Evolutionary conservation across 148 eudicot species (phyloP), one percentile per base, ranked within the genome.

Genomic region (Rhododendron griersonianum): DNA sequence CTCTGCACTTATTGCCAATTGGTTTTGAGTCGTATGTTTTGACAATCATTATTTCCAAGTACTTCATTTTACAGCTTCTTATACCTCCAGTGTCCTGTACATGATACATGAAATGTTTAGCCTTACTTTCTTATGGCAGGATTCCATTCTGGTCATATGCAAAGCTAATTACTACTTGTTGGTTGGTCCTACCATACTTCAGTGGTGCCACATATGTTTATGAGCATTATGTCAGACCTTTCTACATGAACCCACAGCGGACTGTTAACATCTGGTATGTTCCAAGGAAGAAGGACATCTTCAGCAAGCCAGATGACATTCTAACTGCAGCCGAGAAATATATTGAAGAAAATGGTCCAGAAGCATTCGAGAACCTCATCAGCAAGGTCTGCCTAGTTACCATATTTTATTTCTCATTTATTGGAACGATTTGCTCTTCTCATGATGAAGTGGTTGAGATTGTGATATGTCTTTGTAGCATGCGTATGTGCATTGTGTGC

Each of bases 131-230:
- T 78, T 75, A 28, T 81, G 86, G 84, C 93, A 97, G 99, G 98
- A 87, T 95, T 37, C 99, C 98, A n/a, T 55, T 95, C 86, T 97
- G 99, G 99, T 94, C 99, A 11, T 95, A 94, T 86, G 91, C 89
- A 59, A 97, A 97, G 90, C 94, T 97, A 81, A 87, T 97, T 15
- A 63, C 90, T 44, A 95, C 98, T 76, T 97, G 98, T 91, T 97
- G 99, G 98, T 90, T 95, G 87, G 99, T 97, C 81, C 93, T 97
- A 88, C 99, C 99, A 16, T 91, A 95, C 93, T 97, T 97, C 90
- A 97, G 94, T 90, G 99, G 99, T 45, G 99, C 99, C 80, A 92
- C 99, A 18, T 95, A 95, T 87, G 98, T 97, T 14, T 97, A 97
- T 83, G 98, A 97, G 84, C 95, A 93, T 88, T 94, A 91, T 86